Percentiles rank a stretch among this genome's conserved stretches.
These are phyloP conservation scores for Tulasnella sp. DNA, from an alignment of 768 basidiomycete genomes.

Conservation along the genomic window DNA sequence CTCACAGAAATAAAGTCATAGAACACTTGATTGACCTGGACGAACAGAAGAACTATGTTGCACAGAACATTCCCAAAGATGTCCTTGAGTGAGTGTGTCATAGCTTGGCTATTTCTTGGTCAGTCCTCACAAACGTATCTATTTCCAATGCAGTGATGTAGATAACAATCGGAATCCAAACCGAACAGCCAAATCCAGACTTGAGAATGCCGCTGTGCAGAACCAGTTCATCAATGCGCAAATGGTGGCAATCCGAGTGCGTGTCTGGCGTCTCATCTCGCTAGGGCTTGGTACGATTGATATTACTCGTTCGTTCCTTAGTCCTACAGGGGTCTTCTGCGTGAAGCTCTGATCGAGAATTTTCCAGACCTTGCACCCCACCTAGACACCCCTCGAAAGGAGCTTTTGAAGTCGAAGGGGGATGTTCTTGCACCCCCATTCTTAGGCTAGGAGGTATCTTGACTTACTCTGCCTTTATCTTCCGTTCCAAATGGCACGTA, in stretches of 20 bases:
- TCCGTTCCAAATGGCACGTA: background rate
- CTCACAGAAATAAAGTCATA: slow-evolving; percentile 13
- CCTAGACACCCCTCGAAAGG: slow-evolving; percentile 26
- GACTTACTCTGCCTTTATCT: too few species aligned
- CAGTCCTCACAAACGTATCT: background rate
- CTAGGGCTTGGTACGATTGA: background rate
- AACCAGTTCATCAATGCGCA: slow-evolving; percentile 90
- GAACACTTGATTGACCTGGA: slow-evolving; percentile 14
- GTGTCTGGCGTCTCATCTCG: slow-evolving; percentile 20
- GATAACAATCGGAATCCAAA: slow-evolving; percentile 72
- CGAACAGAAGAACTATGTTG: slow-evolving; percentile 12
- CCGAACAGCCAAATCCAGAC: slow-evolving; percentile 63
- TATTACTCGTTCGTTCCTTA: slow-evolving; percentile 23
- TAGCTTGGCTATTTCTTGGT: background rate
- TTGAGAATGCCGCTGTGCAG: slow-evolving; percentile 75
- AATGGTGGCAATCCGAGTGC: slow-evolving; percentile 61
- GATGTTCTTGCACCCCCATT: background rate
- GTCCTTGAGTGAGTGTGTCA: slow-evolving; percentile 12
- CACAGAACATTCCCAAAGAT: slow-evolving; percentile 14
- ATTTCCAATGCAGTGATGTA: slow-evolving; percentile 39
- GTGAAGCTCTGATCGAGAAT: slow-evolving; percentile 56
- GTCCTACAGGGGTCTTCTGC: slow-evolving; percentile 56
- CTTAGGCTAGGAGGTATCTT: too few species aligned
- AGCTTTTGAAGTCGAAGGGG: background rate
- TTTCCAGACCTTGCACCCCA: slow-evolving; percentile 58